Base-by-base conservation (phyloP, 768 basidiomycete species). In the Tylopilus sp. region DNA sequence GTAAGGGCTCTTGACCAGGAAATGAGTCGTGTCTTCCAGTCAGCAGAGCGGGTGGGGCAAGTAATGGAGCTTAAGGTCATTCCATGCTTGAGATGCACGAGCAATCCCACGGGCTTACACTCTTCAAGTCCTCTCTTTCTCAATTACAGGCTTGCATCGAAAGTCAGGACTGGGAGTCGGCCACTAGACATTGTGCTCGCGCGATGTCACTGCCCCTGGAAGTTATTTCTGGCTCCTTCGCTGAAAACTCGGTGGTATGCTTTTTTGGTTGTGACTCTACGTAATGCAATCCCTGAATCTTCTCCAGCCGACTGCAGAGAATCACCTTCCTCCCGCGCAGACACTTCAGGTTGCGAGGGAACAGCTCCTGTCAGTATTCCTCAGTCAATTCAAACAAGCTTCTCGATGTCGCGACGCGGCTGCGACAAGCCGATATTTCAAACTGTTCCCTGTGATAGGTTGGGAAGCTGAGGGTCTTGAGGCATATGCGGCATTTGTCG, bases 391-490 rank as follows among this genome's bases (percentile, higher is more conserved):
- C 65, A 81, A 85, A 38, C 76, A 84, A 50, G 97, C 96, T 1
- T 92, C 92, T 6, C 77, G 76, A 21, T 79, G 83, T 14, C 82
- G 90, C 25, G 92, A 98, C 71, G 87, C 93, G 24, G 85, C 85
- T 14, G 85, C 86, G 1, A 94, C 90, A 2, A 94, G 86, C 61
- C 85, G 97, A 13, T 98, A 90, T 73, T 99, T 99, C 79, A 94
- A 98, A 69, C 76, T 99, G 3, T 99, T 98, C 70, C 97, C 97
- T 5, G 85, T 86, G 4, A 94, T 99, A 48, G 93, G 92, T 7
- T 97, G 92, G 81, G 94, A 98, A 69, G 74, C 77, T 11, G 90
- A 96, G 69, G 97, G 97, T 1, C 77, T 99, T 24, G 84, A 93
- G 55, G 89, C 87, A 0, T 99, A 99, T 72, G 89, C 93, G 0